Percentiles rank a stretch among this genome's conserved stretches.
These are phyloP conservation scores for Candida orba DNA, from an alignment of 805 yeast species.

Conservation along the genomic window DNA sequence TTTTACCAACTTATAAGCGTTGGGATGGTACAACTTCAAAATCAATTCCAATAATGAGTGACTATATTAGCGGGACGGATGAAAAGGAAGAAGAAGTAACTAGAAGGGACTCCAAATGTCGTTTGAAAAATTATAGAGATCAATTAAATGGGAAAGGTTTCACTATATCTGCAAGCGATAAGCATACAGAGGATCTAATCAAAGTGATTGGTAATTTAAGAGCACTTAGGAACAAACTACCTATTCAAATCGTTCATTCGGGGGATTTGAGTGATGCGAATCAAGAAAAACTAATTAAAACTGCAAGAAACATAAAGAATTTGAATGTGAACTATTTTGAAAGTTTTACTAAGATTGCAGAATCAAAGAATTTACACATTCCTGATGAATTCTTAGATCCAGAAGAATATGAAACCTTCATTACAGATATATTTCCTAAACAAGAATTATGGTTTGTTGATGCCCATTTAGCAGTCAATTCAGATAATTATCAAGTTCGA, in stretches of 20 bases:
- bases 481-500: slow-evolving; percentile 22
- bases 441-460: slow-evolving; percentile 38
- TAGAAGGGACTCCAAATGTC: background rate
- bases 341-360: slow-evolving; percentile 4
- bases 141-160: slow-evolving; percentile 30
- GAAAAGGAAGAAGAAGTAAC: slow-evolving; percentile 10
- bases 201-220: slow-evolving; percentile 34
- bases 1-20: slow-evolving; percentile 30
- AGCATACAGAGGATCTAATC: slow-evolving; percentile 22
- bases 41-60: slow-evolving; percentile 13
- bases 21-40: slow-evolving; percentile 28
- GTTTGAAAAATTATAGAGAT: slow-evolving; percentile 22
- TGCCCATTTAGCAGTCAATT: slow-evolving; percentile 19
- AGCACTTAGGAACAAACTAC: slow-evolving; percentile 28
- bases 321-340: slow-evolving; percentile 10
- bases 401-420: background rate
- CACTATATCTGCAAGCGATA: slow-evolving; percentile 25
- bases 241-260: slow-evolving; percentile 33
- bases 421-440: slow-evolving; percentile 20
- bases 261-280: slow-evolving; percentile 27
- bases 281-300: slow-evolving; percentile 26
- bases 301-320: slow-evolving; percentile 22
- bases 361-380: slow-evolving; percentile 1
- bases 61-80: background rate
- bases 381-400: background rate